These are phyloP conservation scores for Solanum medicagineum DNA, from an alignment of 257 asterid species.

Conservation along the genomic window DNA sequence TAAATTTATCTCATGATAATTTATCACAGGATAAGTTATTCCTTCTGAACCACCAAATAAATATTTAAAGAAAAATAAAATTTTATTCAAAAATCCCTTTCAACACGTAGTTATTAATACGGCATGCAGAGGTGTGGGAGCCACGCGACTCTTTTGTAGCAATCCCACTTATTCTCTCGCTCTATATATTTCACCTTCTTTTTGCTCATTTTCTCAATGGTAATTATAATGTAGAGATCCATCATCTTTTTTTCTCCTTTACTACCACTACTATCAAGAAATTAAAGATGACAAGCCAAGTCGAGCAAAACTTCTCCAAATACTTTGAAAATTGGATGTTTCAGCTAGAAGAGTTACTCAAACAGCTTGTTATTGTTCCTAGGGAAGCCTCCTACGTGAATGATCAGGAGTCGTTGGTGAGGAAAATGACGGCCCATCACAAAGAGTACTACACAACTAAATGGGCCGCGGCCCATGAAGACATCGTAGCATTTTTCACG, in stretches of 20 bases:
- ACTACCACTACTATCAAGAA: background rate
- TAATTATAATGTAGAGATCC: background rate
- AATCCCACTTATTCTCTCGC: background rate
- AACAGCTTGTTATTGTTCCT: background rate
- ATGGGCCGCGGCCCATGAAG: slow-evolving; percentile 55
- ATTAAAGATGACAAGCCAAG: slow-evolving; percentile 11
- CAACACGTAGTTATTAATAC: too few species aligned
- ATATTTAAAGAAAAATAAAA: too few species aligned
- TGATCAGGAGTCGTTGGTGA: slow-evolving; percentile 6
- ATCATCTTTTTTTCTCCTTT: background rate
- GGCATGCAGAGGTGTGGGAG: background rate
- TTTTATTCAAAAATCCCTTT: too few species aligned
- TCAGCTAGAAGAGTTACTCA: slow-evolving; percentile 33
- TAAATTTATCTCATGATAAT: too few species aligned
- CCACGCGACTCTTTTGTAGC: background rate
- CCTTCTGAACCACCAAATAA: too few species aligned
- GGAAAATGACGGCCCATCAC: slow-evolving; percentile 50
- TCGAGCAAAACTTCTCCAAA: slow-evolving; percentile 19
- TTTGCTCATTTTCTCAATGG: background rate
- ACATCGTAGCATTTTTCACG: slow-evolving; percentile 32
- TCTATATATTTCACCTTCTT: background rate
- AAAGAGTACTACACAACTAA: slow-evolving; percentile 45
- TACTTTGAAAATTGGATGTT: slow-evolving; percentile 48
- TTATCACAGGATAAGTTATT: too few species aligned
- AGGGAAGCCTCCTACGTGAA: background rate